Base-by-base conservation (phyloP, 139 green algal species). In the Trebouxia sp. region DNA sequence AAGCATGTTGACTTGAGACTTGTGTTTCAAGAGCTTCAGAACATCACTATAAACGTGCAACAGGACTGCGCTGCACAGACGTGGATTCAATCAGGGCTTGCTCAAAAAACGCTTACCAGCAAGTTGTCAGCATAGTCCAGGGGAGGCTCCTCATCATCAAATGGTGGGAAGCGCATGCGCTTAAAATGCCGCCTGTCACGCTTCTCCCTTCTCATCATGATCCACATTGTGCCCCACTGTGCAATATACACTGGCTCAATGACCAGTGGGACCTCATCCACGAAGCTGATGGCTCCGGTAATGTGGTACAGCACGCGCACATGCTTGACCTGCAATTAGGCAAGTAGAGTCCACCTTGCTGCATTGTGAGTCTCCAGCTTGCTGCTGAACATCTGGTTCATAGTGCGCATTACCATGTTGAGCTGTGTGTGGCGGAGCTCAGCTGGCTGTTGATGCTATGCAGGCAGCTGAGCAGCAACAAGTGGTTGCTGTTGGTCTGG, bases 121-220 rank as follows among this genome's bases (percentile, higher is more conserved):
- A 99, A 87, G 86, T 99, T 99, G 84, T 98, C 97, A 24, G 95
- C 94, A 80, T 99, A 99, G 89, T 99, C 97, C 56, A 99, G 88
- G 10, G 97, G 96, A 53, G 97, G 97, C 91, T 99, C 97, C 91
- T 99, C 97, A 82, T 99, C 97, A 74, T 99, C 97, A 85, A 99
- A 99, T 39, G 97, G 97, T 65, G 97, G 97, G 88, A 99, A 99
- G 58, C 97, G 92, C 96, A 99, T 99, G 83, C 97, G 94, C 93
- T 99, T 99, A 88, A 99, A 99, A 91, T 99, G 97, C 62, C 97
- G 86, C 28, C 97, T 88, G 87, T 99, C 97, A 12, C 97, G 88
- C 93, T 99, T 99, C 92, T 99, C 97, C 1, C 97, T 89, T 50
- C 97, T 87, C 97, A 99, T 99, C 96, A 99, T 99, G 91, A 99